These are phyloP conservation scores for Melanogaster broomeanus DNA, from an alignment of 768 basidiomycete species.

Conservation along the genomic window DNA sequence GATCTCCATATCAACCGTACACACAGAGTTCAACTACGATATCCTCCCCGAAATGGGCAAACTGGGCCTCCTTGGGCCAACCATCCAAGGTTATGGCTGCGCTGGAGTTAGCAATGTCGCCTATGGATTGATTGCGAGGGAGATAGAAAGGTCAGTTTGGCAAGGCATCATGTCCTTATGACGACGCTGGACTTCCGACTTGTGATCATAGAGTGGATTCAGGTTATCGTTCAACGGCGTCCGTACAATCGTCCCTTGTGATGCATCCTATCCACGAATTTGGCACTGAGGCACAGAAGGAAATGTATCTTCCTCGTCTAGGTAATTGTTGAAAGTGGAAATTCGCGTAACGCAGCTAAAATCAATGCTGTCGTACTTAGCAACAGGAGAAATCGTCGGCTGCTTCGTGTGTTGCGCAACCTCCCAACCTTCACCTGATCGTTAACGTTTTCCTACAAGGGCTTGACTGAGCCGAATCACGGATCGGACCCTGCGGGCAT, in stretches of 20 bases:
- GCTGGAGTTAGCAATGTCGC: conserved; percentile 91
- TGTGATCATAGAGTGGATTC: conserved; percentile 75
- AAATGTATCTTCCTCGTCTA: conserved; percentile 83
- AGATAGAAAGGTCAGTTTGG: conserved; percentile 76
- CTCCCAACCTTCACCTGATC: not conserved
- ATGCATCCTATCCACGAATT: conserved; percentile 95
- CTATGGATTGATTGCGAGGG: conserved; percentile 91
- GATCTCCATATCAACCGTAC: not conserved
- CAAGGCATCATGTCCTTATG: not conserved
- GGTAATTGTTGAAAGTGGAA: conserved; percentile 42
- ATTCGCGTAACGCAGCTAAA: conserved; percentile 3
- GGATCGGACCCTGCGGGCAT: conserved; percentile 98
- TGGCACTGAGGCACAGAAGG: conserved; percentile 87
- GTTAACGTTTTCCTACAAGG: conserved; percentile 45
- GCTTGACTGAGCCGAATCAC: conserved; percentile 94
- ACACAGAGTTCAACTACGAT: conserved; percentile 69
- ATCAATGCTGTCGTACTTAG: conserved; percentile 39
- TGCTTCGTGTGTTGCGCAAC: conserved; percentile 72
- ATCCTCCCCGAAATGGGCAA: conserved; percentile 91
- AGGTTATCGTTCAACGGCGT: conserved; percentile 92
- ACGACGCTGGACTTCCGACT: not conserved
- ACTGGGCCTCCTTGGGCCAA: conserved; percentile 88
- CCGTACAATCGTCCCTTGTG: conserved; percentile 93
- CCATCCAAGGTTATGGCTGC: conserved; percentile 92
- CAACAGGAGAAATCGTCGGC: conserved; percentile 83